Evolutionary conservation across 257 asterid genomes (phyloP).

Genomic region (Echites panduratus): DNA sequence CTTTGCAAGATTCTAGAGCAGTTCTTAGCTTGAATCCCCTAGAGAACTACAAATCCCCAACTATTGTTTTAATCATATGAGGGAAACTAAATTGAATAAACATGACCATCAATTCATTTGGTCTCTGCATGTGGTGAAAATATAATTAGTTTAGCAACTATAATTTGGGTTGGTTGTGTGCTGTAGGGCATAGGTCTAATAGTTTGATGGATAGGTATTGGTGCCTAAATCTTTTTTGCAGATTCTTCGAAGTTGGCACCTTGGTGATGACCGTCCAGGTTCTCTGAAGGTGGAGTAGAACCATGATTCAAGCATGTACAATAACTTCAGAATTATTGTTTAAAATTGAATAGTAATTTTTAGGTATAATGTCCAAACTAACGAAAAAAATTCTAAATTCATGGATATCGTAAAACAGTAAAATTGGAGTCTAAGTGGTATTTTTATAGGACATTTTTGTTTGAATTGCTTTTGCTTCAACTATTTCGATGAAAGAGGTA

Average conservation of each 20-base stretch:
- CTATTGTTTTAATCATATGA: background rate
- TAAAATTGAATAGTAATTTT: background rate
- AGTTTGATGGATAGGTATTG: constrained; percentile 65
- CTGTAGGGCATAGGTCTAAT: constrained; percentile 62
- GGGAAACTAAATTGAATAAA: background rate
- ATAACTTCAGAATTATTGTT: too few relatives aligned
- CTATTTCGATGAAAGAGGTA: too few relatives aligned
- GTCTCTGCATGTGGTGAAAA: background rate
- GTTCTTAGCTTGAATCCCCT: background rate
- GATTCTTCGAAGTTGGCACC: constrained; percentile 32
- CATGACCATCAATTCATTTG: background rate
- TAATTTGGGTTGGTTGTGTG: constrained; percentile 4
- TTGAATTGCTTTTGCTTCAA: too few relatives aligned
- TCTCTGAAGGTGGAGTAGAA: constrained; percentile 14
- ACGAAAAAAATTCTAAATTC: too few relatives aligned
- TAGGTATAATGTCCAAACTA: background rate
- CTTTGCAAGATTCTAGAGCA: background rate
- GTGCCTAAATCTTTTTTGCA: constrained; percentile 62
- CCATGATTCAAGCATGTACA: background rate
- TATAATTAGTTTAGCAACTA: background rate
- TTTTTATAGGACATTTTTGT: too few relatives aligned
- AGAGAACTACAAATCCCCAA: background rate
- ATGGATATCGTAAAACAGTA: too few relatives aligned
- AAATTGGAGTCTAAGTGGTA: too few relatives aligned
- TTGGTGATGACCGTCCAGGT: constrained; percentile 18